Conservation (phyloP, 352 stramenopile genomes). For the Pythium brachiatum region DNA sequence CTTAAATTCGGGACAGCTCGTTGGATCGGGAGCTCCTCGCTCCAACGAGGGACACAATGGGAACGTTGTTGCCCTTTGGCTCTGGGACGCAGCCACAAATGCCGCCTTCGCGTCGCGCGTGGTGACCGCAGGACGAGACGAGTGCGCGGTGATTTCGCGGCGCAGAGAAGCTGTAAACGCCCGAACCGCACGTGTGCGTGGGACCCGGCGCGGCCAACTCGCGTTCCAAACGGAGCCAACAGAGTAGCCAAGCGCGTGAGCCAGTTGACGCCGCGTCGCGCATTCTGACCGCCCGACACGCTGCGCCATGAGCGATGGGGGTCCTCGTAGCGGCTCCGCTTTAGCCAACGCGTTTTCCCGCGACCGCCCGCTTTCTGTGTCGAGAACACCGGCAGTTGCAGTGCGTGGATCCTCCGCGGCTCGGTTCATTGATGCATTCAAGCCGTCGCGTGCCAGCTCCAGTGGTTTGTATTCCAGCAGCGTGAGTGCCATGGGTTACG, state of each 20-base stretch:
- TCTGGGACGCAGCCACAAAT: slow-evolving; percentile 11
- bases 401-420: slow-evolving; percentile 1
- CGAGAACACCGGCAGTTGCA: not conserved
- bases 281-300: not conserved
- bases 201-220: not conserved
- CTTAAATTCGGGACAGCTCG: slow-evolving; percentile 4
- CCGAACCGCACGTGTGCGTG: not conserved
- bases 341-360: not conserved
- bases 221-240: slow-evolving; percentile 1
- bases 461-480: not conserved
- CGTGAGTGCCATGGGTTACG: slow-evolving; percentile 18
- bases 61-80: not conserved
- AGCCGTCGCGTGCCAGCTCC: not conserved
- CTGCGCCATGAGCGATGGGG: not conserved
- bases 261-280: slow-evolving; percentile 1
- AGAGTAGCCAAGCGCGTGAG: not conserved
- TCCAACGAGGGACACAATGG: slow-evolving; percentile 1
- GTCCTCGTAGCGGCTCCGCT: not conserved
- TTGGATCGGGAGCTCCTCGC: not conserved
- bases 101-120: not conserved
- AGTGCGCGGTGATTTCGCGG: not conserved
- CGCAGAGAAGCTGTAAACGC: not conserved
- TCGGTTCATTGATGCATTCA: slow-evolving; percentile 27
- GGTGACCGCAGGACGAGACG: not conserved
- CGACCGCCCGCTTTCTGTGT: not conserved